phyloP scores from a whole-genome alignment of 2,329 filamentous ascomycete genomes.

The Fusarium heterosporum region DNA sequence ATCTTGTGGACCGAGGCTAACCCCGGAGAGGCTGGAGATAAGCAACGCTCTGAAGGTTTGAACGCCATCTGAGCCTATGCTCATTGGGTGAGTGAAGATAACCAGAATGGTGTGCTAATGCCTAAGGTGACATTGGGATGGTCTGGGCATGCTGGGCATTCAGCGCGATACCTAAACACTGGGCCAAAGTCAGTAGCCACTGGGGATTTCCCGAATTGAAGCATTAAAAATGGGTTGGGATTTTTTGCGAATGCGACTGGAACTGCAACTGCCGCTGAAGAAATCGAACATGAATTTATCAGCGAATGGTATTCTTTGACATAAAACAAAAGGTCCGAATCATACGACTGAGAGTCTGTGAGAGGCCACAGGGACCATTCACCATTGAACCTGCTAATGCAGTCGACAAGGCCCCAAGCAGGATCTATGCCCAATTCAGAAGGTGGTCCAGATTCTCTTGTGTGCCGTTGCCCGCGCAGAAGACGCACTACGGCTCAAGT shows the following conservation, averaged over 20 bases:
- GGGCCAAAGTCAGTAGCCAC: not conserved
- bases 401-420: conserved; percentile 20
- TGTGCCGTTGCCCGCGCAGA: conserved; percentile 34
- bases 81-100: conserved; percentile 33
- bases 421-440: conserved; percentile 29
- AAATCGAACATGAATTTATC: conserved; percentile 10
- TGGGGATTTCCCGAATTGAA: not conserved
- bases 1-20: conserved; percentile 42
- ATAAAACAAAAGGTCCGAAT: conserved; percentile 46
- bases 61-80: conserved; percentile 27
- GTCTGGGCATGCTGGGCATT: not conserved
- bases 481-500: conserved; percentile 22
- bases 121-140: conserved; percentile 22
- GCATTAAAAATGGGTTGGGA: not conserved
- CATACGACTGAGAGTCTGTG: conserved; percentile 15
- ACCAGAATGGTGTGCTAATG: conserved; percentile 36
- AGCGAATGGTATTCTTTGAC: conserved; percentile 6
- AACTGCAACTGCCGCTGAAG: not conserved
- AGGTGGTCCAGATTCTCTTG: conserved; percentile 25
- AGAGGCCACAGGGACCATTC: conserved; percentile 23
- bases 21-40: conserved; percentile 46
- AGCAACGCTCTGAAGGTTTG: conserved; percentile 34
- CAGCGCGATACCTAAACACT: not conserved
- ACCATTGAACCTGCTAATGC: conserved; percentile 20
- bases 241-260: not conserved